Evolutionary conservation across 1,284 basidiomycete genomes (phyloP).

Genomic region (Ceratobasidium sp.): DNA sequence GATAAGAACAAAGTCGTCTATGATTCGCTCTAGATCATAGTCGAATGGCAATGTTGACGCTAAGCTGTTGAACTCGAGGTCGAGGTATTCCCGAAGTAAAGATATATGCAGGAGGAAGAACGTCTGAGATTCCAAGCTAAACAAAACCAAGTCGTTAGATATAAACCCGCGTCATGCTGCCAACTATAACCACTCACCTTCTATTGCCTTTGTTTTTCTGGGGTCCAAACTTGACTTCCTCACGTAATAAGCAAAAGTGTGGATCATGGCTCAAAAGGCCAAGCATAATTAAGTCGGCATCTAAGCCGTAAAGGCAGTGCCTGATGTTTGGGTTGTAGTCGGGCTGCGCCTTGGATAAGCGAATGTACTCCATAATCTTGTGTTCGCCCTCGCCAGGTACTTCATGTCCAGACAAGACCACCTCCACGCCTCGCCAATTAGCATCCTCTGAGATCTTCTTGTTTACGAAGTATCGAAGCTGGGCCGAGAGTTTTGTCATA

Average conservation of each 20-base stretch:
- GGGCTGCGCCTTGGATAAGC: conserved; percentile 92
- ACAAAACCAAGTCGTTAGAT: conserved; percentile 47
- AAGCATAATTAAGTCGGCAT: conserved; percentile 99
- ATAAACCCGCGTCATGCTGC: conserved; percentile 29
- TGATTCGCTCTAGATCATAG: conserved; percentile 91
- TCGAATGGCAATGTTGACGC: conserved; percentile 69
- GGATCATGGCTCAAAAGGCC: conserved; percentile 97
- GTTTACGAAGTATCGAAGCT: conserved; percentile 95
- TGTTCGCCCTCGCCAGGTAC: conserved; percentile 99
- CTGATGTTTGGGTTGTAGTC: conserved; percentile 94
- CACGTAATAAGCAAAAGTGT: conserved; percentile 96
- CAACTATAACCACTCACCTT: conserved; percentile 64
- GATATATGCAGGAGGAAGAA: conserved; percentile 97
- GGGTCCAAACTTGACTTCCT: conserved; percentile 98
- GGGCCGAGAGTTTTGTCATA: conserved; percentile 91
- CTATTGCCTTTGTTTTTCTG: conserved; percentile 76
- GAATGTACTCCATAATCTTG: conserved; percentile 99
- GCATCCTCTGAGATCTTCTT: conserved; percentile 97
- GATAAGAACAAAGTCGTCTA: conserved; percentile 97
- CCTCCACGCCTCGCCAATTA: conserved; percentile 92
- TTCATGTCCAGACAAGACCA: conserved; percentile 98
- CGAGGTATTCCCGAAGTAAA: conserved; percentile 95
- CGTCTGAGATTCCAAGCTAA: conserved; percentile 86
- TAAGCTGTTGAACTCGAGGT: conserved; percentile 87
- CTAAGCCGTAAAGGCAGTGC: conserved; percentile 98